Conservation (phyloP, 2,329 filamentous ascomycete species). For the Polychaeton citri region DNA sequence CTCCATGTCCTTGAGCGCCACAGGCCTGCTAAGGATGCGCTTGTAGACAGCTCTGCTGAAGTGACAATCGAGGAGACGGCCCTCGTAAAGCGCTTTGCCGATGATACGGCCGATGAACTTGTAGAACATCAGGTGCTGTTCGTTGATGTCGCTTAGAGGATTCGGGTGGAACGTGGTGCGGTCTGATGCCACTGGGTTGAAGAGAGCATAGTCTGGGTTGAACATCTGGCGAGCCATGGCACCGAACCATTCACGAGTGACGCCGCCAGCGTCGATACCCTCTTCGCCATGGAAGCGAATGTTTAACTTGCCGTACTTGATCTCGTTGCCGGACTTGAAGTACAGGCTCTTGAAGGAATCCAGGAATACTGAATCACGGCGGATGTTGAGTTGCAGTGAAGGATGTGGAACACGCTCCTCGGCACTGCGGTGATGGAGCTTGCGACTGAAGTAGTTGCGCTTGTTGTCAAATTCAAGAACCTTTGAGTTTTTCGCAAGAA, state of each 20-base stretch:
- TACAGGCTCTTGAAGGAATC: slow-evolving; percentile 98
- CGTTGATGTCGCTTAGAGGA: slow-evolving; percentile 82
- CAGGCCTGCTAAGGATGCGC: slow-evolving; percentile 83
- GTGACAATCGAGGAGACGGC: slow-evolving; percentile 90
- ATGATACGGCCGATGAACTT: slow-evolving; percentile 99
- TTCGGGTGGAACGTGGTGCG: slow-evolving; percentile 98
- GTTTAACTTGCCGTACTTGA: slow-evolving; percentile 98
- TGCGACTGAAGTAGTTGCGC: slow-evolving; percentile 94
- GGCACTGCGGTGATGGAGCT: slow-evolving; percentile 63
- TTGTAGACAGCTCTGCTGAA: slow-evolving; percentile 99
- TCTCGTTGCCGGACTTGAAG: slow-evolving; percentile 91
- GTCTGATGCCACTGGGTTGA: slow-evolving; percentile 92
- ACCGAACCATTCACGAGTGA: slow-evolving; percentile 98
- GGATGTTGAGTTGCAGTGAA: slow-evolving; percentile 75
- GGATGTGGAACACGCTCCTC: slow-evolving; percentile 59
- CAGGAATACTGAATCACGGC: slow-evolving; percentile 90
- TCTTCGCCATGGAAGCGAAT: slow-evolving; percentile 96
- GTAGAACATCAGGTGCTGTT: slow-evolving; percentile 94
- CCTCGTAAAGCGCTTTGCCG: slow-evolving; percentile 94
- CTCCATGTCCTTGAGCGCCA: slow-evolving; percentile 98
- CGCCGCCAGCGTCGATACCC: slow-evolving; percentile 92
- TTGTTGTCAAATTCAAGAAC: slow-evolving; percentile 99
- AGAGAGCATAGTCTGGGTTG: slow-evolving; percentile 91
- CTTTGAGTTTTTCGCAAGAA: slow-evolving; percentile 96
- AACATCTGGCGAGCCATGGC: slow-evolving; percentile 97